phyloP scores from a whole-genome alignment of 176 grass and related monocot species.

The Eremochloa ophiuroides region DNA sequence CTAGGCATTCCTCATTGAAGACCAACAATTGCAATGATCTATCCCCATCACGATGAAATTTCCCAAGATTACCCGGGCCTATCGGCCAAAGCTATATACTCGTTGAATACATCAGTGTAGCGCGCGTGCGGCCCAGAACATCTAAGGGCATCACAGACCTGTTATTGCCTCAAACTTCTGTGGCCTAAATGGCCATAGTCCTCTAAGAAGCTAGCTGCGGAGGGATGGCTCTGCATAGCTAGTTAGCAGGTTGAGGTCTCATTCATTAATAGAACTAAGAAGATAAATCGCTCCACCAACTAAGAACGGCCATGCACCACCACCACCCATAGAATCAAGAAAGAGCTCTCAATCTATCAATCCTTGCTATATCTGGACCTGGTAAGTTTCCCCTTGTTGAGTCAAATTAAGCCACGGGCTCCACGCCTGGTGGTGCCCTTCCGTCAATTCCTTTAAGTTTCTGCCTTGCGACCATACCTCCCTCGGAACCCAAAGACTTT shows the following conservation, averaged over 20 bases:
- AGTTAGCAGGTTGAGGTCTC: slow-evolving; percentile 71
- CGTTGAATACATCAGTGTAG: slow-evolving; percentile 78
- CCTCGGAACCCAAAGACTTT: slow-evolving; percentile 73
- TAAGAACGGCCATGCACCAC: neutral
- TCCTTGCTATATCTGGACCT: too few species aligned
- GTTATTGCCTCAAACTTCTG: slow-evolving; percentile 74
- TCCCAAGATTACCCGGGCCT: slow-evolving; percentile 68
- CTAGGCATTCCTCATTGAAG: slow-evolving; percentile 85
- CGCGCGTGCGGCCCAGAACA: slow-evolving; percentile 59
- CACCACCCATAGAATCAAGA: too few species aligned
- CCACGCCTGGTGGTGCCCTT: too few species aligned
- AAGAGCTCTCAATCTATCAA: too few species aligned
- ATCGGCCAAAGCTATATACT: slow-evolving; percentile 74
- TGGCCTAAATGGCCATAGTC: slow-evolving; percentile 17
- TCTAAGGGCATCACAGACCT: slow-evolving; percentile 77
- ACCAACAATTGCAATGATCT: slow-evolving; percentile 97
- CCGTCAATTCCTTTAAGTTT: too few species aligned
- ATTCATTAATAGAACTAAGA: slow-evolving; percentile 46
- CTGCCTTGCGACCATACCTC: slow-evolving; percentile 70
- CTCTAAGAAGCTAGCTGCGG: slow-evolving; percentile 62
- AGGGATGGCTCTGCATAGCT: slow-evolving; percentile 24
- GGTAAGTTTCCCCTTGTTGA: too few species aligned
- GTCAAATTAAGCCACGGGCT: too few species aligned
- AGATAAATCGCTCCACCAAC: slow-evolving; percentile 41
- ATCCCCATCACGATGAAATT: slow-evolving; percentile 88